Conservation (phyloP, 495 filamentous ascomycete genomes). For the Talaromyces stipitatus region DNA sequence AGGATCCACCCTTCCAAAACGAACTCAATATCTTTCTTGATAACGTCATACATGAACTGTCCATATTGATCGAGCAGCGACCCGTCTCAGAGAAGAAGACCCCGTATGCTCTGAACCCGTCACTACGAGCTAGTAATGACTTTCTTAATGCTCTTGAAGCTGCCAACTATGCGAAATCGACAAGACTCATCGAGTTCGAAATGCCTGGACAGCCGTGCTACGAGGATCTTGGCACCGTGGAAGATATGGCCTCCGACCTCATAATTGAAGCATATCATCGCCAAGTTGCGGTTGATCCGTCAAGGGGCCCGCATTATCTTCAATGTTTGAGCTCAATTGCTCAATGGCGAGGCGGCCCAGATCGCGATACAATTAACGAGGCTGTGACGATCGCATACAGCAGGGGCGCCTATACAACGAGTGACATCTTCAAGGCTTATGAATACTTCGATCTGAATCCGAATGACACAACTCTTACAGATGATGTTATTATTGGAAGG, state of each 20-base stretch:
- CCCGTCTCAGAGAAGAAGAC: conserved; percentile 37
- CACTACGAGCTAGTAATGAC: conserved; percentile 24
- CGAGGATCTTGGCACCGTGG: conserved; percentile 36
- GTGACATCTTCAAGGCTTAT: conserved; percentile 49
- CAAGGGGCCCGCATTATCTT: conserved; percentile 23
- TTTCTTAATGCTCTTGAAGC: conserved; percentile 41
- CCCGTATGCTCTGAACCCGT: conserved; percentile 20
- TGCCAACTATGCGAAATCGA: conserved; percentile 33
- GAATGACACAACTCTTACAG: conserved; percentile 30
- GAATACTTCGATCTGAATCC: conserved; percentile 40
- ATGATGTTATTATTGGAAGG: conserved; percentile 49
- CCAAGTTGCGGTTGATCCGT: conserved; percentile 28
- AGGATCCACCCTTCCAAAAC: conserved; percentile 36
- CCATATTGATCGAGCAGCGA: conserved; percentile 33
- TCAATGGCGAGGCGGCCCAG: conserved; percentile 24
- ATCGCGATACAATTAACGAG: conserved; percentile 24
- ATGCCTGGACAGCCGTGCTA: conserved; percentile 34
- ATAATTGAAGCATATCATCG: conserved; percentile 34
- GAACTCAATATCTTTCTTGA: conserved; percentile 42
- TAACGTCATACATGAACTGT: conserved; percentile 46
- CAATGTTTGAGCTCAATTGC: conserved; percentile 30
- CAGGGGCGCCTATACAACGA: conserved; percentile 39
- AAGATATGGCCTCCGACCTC: conserved; percentile 30
- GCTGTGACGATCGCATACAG: conserved; percentile 31
- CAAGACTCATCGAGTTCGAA: conserved; percentile 22